Conservation (phyloP, 352 stramenopile species). For the Blastocystis sp. region DNA sequence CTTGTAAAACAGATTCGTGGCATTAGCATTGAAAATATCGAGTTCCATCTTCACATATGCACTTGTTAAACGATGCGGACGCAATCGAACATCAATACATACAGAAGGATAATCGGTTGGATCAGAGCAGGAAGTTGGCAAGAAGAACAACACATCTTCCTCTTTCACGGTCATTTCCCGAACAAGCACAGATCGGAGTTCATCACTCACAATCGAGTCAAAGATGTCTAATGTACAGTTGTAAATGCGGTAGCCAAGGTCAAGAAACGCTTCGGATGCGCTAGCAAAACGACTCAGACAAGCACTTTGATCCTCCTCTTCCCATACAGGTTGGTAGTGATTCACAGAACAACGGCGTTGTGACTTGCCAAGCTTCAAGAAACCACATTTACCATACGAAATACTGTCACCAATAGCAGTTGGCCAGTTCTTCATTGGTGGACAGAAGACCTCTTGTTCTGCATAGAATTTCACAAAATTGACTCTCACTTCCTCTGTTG, state of each 20-base stretch:
- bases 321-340: not conserved
- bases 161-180: conserved; percentile 30
- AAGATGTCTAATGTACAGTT: conserved; percentile 26
- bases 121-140: not conserved
- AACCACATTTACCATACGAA: not conserved
- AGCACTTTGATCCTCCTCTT: not conserved
- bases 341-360: not conserved
- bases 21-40: conserved; percentile 60
- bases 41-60: conserved; percentile 55
- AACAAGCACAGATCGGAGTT: not conserved
- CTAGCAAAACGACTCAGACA: not conserved
- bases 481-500: not conserved
- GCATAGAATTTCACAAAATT: not conserved
- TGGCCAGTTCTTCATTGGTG: not conserved
- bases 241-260: not conserved
- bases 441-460: not conserved
- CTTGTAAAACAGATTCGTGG: conserved; percentile 24
- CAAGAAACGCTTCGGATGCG: not conserved
- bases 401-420: not conserved
- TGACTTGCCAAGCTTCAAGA: not conserved
- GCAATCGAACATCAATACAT: not conserved
- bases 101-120: not conserved
- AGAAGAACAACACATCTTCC: conserved; percentile 21
- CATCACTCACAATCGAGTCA: not conserved
- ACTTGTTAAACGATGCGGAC: not conserved